Base-by-base conservation (phyloP, 164 flowering plant species). In the Sedum album region DNA sequence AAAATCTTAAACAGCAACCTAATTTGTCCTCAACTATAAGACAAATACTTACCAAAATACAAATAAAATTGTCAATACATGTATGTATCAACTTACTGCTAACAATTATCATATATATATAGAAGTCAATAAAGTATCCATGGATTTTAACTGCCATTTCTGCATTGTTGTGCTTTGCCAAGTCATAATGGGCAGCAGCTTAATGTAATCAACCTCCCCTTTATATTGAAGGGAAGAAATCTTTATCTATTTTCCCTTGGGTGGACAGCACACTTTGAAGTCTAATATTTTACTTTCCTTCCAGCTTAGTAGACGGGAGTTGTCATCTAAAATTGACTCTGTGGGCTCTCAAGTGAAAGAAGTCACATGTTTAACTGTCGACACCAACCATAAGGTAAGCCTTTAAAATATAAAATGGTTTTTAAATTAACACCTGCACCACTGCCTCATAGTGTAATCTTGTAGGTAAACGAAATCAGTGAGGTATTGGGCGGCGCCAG, bases 241-340 rank as follows among this genome's bases (percentile, higher is more conserved):
- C 60, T 23, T 18, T 6, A 44, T 48, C 25, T 48, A 6, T 51
- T 26, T n/a, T 7, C 25, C 26, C 11, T 26, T 26, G 6, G 25
- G 61, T 26, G 61, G 31, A 35, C 7, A 9, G 26, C 31, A 25
- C 31, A 25, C 14, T 26, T 25, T 26, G 18, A 55, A 9, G 31
- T 9, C 61, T 55, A 26, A 25, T 55, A 25, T 55, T 25, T 1
- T 55, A 11, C 31, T 1, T 26, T 26, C 31, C 11, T 31, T 14
- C 61, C 61, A 55, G 61, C 61, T 55, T 55, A 55, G 61, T 14
- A 55, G 61, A 55, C 14, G 61, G 31, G 61, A 55, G 18, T 11
- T 55, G 61, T 55, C 61, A 25, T 25, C 61, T 55, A 55, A 55
- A 55, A 55, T 55, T 55, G 31, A 55, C 31, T 55, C 61, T 25